Evolutionary conservation across 2,329 filamentous ascomycete species (phyloP).

Genomic region (Ascomycota sp.): DNA sequence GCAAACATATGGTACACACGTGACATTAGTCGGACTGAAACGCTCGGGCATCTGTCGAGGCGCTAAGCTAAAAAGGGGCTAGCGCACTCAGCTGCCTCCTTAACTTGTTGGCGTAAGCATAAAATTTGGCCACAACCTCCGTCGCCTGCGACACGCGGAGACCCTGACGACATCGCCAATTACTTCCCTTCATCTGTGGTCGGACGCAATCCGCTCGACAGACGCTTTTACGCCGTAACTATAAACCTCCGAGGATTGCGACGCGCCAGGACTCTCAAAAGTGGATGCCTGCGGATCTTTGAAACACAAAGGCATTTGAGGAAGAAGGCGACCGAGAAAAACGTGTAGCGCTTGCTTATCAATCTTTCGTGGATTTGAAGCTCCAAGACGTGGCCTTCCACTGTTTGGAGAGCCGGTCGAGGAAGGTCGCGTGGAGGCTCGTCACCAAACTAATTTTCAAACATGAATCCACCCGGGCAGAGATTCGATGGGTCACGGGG

Average conservation of each 20-base stretch:
- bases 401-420: neutral
- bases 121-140: conserved; percentile 1
- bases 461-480: conserved; percentile 12
- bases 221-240: too few relatives aligned
- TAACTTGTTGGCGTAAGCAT: neutral
- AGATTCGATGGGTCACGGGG: conserved; percentile 7
- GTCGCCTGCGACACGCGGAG: neutral
- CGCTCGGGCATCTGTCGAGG: neutral
- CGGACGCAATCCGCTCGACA: too few relatives aligned
- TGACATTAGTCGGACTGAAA: conserved; percentile 2
- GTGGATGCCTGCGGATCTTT: too few relatives aligned
- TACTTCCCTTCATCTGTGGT: too few relatives aligned
- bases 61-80: conserved; percentile 1
- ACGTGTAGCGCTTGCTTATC: too few relatives aligned
- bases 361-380: too few relatives aligned
- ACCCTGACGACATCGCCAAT: too few relatives aligned
- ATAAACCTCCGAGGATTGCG: too few relatives aligned
- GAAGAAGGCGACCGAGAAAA: too few relatives aligned
- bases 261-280: too few relatives aligned
- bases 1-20: conserved; percentile 11
- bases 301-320: too few relatives aligned
- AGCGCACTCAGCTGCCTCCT: neutral
- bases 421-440: neutral
- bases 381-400: neutral
- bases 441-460: neutral